Base-by-base conservation (phyloP, 257 asterid species). In the Prunella vulgaris region DNA sequence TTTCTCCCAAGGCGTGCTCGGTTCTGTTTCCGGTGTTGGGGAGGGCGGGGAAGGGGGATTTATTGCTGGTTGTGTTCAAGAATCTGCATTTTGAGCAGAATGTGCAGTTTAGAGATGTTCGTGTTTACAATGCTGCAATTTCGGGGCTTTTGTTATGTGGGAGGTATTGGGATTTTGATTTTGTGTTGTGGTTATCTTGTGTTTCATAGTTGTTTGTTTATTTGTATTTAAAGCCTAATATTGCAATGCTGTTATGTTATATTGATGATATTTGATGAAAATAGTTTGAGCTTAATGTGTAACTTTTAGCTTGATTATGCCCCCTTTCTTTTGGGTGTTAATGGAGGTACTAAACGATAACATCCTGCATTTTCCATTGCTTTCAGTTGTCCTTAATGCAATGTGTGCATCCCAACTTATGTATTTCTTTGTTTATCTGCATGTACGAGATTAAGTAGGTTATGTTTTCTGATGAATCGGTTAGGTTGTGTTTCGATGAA, bases 41-140 rank as follows among this genome's bases (percentile, higher is more conserved):
- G 71, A 77, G 75, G 71, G 90, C 89, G 12, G 87, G 91, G 60
- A 81, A 83, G 82, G 90, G 96, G 56, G 77, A 73, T 10, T 96
- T 82, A 68, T 75, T 94, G 78, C 25, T 91, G 83, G 44, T 80
- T 73, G 61, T 91, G 68, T 84, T 91, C 64, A 78, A 78, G 48
- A 94, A 91, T 79, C 74, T 94, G 84, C 96, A 96, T 13, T 83
- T 78, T 30, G 72, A 76, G 66, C 82, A 76, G 78, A 77, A 74
- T 61, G 65, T 51, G 78, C 73, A 53, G 38, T 87, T 82, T 72
- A 81, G 59, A 71, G 96, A 89, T 72, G 96, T 91, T 64, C 91
- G 78, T 66, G 84, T 94, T 75, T 91, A 86, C 74, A 94, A 86
- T 79, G 79, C 99, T 22, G 93, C 96, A 7, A 81, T 91, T 64